Evolutionary conservation across 176 grass and related monocot species (phyloP).

Genomic region (Phragmites australis): DNA sequence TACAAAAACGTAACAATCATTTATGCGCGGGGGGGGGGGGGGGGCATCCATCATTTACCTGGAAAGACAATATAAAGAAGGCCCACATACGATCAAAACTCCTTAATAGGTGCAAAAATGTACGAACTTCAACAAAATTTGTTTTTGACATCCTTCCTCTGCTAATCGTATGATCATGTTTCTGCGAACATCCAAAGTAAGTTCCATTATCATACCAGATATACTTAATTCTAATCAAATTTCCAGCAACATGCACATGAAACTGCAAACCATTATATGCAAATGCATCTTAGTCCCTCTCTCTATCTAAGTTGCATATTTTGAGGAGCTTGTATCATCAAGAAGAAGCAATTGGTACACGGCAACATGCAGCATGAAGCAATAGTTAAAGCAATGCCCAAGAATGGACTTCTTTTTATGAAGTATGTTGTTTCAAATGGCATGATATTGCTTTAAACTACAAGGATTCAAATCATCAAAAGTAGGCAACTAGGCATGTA

Average conservation of each 20-base stretch:
- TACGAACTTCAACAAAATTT: conserved; percentile 99
- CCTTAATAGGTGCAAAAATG: conserved; percentile 92
- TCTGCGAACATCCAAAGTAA: conserved; percentile 35
- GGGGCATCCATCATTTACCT: conserved; percentile 65
- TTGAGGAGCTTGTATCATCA: background rate
- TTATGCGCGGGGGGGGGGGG: conserved; percentile 19
- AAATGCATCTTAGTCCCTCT: conserved; percentile 11
- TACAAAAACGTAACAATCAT: conserved; percentile 23
- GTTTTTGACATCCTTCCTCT: conserved; percentile 65
- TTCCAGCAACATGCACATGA: conserved; percentile 1
- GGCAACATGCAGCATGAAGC: background rate
- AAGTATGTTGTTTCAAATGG: background rate
- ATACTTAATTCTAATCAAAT: conserved; percentile 22
- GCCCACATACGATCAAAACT: conserved; percentile 99
- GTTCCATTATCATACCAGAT: conserved; percentile 7
- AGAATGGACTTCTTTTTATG: background rate
- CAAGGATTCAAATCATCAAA: background rate
- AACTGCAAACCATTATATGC: background rate
- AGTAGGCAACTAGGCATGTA: background rate
- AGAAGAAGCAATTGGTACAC: background rate
- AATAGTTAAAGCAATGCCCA: background rate
- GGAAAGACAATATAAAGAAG: conserved; percentile 91
- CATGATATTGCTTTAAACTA: background rate
- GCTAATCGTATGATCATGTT: conserved; percentile 40
- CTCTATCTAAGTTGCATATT: background rate